Conservation (phyloP, 352 stramenopile species). For the Phytophthora niederhauseri region DNA sequence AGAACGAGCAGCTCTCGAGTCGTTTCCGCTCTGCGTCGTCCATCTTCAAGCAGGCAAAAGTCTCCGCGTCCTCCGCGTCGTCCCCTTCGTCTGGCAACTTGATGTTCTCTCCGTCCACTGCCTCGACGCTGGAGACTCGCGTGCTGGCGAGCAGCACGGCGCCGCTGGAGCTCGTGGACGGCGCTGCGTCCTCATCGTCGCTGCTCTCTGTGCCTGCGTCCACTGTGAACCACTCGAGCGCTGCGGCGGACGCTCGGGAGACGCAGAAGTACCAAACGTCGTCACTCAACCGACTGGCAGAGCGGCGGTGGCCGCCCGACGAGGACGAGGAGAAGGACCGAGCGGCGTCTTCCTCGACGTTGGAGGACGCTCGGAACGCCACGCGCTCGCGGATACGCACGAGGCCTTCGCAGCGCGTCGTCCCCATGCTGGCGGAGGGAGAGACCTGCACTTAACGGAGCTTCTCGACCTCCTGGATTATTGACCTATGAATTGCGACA, state of each 20-base stretch:
- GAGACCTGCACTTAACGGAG: neutral
- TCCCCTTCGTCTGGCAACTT: constrained; percentile 23
- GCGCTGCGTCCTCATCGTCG: constrained; percentile 25
- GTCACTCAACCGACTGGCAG: constrained; percentile 33
- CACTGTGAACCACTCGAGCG: constrained; percentile 52
- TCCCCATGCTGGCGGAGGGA: constrained; percentile 21
- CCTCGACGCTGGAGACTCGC: constrained; percentile 48
- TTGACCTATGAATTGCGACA: neutral
- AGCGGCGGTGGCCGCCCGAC: constrained; percentile 16
- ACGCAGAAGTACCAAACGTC: constrained; percentile 63
- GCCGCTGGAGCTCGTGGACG: constrained; percentile 11
- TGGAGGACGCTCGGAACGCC: constrained; percentile 20
- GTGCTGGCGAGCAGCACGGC: constrained; percentile 42
- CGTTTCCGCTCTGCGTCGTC: constrained; percentile 29
- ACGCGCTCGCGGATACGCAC: constrained; percentile 51
- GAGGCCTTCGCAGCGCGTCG: constrained; percentile 40
- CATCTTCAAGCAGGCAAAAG: constrained; percentile 12
- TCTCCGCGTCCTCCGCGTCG: constrained; percentile 9
- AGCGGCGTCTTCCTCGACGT: constrained; percentile 13
- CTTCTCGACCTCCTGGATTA: neutral
- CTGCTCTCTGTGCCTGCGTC: constrained; percentile 40
- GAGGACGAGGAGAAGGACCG: constrained; percentile 1
- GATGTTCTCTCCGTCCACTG: constrained; percentile 42
- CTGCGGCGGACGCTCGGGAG: constrained; percentile 11
- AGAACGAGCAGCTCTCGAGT: constrained; percentile 55